These are phyloP conservation scores for Endocladia muricata DNA, from an alignment of 31 red algal species.

Conservation along the genomic window DNA sequence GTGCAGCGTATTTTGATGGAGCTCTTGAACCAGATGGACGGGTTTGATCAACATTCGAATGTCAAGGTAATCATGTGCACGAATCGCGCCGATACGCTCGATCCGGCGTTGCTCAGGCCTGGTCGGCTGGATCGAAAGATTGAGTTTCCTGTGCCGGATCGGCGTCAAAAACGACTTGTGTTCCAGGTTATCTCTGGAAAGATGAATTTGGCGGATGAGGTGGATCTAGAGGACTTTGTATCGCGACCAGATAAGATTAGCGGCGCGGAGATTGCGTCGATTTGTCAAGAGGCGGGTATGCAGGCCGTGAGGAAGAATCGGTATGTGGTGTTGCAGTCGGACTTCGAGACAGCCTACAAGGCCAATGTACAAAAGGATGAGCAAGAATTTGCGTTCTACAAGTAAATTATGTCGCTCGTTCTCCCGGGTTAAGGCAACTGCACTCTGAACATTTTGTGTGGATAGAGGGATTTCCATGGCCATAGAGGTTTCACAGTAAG, in stretches of 20 bases:
- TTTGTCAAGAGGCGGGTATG: slow-evolving; percentile 99
- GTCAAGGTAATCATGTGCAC: slow-evolving; percentile 99
- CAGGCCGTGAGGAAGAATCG: slow-evolving; percentile 96
- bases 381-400: slow-evolving; percentile 97
- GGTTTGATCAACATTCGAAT: slow-evolving; percentile 96
- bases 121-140: slow-evolving; percentile 98
- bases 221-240: slow-evolving; percentile 98
- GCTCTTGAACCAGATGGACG: slow-evolving; percentile 98
- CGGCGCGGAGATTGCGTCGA: slow-evolving; percentile 96
- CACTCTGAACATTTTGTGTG: too few relatives aligned
- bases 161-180: slow-evolving; percentile 91
- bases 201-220: slow-evolving; percentile 98
- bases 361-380: slow-evolving; percentile 93
- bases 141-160: slow-evolving; percentile 97
- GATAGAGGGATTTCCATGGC: too few relatives aligned
- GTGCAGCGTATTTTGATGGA: slow-evolving; percentile 99
- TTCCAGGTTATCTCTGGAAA: slow-evolving; percentile 94
- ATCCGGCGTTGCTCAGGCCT: slow-evolving; percentile 92
- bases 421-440: neutral
- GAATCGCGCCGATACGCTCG: slow-evolving; percentile 97
- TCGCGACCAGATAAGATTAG: slow-evolving; percentile 92
- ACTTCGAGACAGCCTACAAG: slow-evolving; percentile 99
- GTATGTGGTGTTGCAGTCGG: slow-evolving; percentile 90
- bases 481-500: too few relatives aligned
- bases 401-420: slow-evolving; percentile 64